Evolutionary conservation across 2,329 filamentous ascomycete species (phyloP), one percentile per base, ranked within the genome.

Genomic region (Claviceps sp.): DNA sequence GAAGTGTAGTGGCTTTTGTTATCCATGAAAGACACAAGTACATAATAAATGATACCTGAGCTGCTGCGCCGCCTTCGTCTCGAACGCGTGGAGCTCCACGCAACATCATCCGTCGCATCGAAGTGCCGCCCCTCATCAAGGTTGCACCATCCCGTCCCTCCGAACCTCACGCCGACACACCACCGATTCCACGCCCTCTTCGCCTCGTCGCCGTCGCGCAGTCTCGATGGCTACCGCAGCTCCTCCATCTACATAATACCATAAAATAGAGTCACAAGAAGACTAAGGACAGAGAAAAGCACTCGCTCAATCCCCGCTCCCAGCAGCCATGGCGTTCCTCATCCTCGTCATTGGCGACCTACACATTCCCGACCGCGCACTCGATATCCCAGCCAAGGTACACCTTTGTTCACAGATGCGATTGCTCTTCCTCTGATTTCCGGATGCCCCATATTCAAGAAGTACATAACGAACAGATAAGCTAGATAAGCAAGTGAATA

Each of bases 291-390:
- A 37, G 18, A 8, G 7, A 5, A 20, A 20, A 20, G 24, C 30
- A 20, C 46, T 20, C 46, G 34, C 20, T 1, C 20, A 22, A 26
- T 50, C 44, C 8, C 24, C 48, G 16, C 18, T 13, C 37, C 20
- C 34, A 26, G 50, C 46, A 41, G 41, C 81, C 75, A 88, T 91
- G 74, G 88, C 88, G 58, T 88, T 91, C 71, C 78, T 95, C 60
- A 89, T 95, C 65, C 80, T 95, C 65, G 88, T 93, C 65, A 88
- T 95, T 61, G 88, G 88, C 67, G 89, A 95, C 73, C 81, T 95
- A 51, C 89, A 95, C 73, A 95, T 95, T 70, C 89, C 89, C 62
- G 89, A 95, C 70, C 79, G 89, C 67, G 89, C 88, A 61, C 82
- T 93, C 58, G 89, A 95, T 68, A 90, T 95, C 63, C 89, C 89